Conservation (phyloP, 1,139 yeast genomes). For the Pichia kudriavzevii region DNA sequence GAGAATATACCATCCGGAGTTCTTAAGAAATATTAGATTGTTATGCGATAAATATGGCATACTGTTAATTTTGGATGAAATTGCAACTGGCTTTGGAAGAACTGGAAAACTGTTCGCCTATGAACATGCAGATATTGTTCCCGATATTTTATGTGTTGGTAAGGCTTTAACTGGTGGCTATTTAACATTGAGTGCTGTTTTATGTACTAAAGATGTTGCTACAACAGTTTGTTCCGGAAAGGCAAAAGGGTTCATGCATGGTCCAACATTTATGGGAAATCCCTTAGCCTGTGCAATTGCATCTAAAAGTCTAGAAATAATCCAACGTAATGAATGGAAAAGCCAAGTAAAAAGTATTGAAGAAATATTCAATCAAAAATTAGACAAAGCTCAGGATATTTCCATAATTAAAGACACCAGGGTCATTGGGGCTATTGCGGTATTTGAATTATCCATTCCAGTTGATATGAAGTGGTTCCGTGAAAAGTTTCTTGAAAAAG, state of each 20-base stretch:
- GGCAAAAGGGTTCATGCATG: conserved; percentile 16
- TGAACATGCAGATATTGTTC: conserved; percentile 33
- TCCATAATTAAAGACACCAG: conserved; percentile 12
- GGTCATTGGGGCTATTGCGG: conserved; percentile 30
- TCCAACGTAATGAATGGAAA: conserved; percentile 11
- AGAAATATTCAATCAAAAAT: conserved; percentile 1
- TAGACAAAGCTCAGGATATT: background rate
- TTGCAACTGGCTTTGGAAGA: conserved; percentile 57
- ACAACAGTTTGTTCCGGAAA: conserved; percentile 10
- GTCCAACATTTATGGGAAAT: conserved; percentile 17
- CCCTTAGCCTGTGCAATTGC: conserved; percentile 15
- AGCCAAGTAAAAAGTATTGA: conserved; percentile 11
- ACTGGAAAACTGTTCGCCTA: conserved; percentile 43
- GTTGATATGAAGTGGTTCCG: conserved; percentile 20
- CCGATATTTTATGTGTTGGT: conserved; percentile 35
- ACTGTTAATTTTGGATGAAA: conserved; percentile 48
- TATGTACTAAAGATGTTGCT: conserved; percentile 12
- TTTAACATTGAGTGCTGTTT: conserved; percentile 14
- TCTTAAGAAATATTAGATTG: conserved; percentile 27
- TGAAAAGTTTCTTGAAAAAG: conserved; percentile 10
- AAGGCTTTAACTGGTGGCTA: conserved; percentile 36
- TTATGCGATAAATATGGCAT: conserved; percentile 49
- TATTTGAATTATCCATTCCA: conserved; percentile 22
- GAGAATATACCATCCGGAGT: conserved; percentile 16
- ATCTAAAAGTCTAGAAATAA: conserved; percentile 13